A percentile compares a stretch with the other conserved stretches of the same genome.
phyloP scores from a whole-genome alignment of 768 basidiomycete species.

The Mycena haematopus region DNA sequence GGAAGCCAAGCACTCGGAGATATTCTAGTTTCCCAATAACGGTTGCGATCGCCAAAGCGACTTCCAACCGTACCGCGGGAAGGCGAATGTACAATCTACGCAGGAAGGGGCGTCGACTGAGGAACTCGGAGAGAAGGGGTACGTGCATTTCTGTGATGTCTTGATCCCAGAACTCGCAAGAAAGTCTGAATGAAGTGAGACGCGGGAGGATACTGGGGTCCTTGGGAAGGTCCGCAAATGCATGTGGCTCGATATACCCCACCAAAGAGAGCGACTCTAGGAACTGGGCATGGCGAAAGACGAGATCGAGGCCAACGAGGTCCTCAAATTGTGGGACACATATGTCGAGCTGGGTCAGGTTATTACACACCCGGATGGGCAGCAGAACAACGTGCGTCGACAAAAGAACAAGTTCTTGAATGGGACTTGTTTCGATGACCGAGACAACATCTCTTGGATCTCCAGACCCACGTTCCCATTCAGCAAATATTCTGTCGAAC shows the following conservation, averaged over 20 bases:
- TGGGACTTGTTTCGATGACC: constrained; percentile 22
- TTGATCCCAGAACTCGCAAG: constrained; percentile 34
- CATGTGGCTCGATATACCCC: constrained; percentile 37
- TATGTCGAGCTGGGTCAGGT: constrained; percentile 42
- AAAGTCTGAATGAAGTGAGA: constrained; percentile 46
- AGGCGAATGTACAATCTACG: constrained; percentile 45
- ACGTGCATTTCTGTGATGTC: constrained; percentile 27
- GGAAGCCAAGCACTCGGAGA: constrained; percentile 47
- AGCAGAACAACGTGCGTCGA: constrained; percentile 37
- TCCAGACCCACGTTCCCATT: constrained; percentile 21
- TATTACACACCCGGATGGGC: constrained; percentile 41
- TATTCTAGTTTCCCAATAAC: constrained; percentile 35
- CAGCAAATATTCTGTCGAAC: constrained; percentile 24
- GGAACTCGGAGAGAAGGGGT: constrained; percentile 38
- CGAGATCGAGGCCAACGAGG: constrained; percentile 40
- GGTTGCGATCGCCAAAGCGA: constrained; percentile 32
- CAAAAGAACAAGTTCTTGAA: constrained; percentile 37
- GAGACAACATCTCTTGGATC: constrained; percentile 19
- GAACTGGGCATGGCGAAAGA: constrained; percentile 40
- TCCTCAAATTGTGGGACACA: constrained; percentile 38
- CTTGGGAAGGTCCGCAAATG: constrained; percentile 40
- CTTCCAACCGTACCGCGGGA: constrained; percentile 34
- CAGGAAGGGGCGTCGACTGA: constrained; percentile 36
- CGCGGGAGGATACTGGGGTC: constrained; percentile 38
- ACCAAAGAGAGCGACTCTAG: constrained; percentile 47